phyloP scores from a whole-genome alignment of 192 early-diverging fungal genomes.

The Entomortierella chlamydospora region DNA sequence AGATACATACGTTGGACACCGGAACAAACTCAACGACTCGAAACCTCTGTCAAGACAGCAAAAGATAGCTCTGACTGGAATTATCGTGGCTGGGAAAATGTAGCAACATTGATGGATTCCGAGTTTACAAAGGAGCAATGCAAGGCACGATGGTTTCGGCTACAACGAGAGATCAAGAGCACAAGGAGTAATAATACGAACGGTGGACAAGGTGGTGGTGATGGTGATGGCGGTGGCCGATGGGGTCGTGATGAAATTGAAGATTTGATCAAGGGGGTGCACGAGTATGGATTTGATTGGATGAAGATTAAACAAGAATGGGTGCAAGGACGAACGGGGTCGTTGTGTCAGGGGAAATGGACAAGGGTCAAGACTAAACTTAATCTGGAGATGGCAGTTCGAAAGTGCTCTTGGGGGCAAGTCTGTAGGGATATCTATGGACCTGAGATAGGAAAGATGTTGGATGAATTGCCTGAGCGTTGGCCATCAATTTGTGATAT shows the following conservation, averaged over 20 bases:
- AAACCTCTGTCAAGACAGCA: conserved; percentile 7
- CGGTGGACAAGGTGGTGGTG: too few species aligned
- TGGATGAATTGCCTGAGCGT: not conserved
- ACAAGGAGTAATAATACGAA: not conserved
- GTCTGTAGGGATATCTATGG: not conserved
- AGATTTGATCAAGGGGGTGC: conserved; percentile 7
- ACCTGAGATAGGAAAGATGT: not conserved
- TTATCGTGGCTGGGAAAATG: conserved; percentile 6
- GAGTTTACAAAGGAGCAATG: conserved; percentile 24
- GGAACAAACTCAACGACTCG: conserved; percentile 8
- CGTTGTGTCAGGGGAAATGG: conserved; percentile 38
- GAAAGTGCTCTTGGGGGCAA: conserved; percentile 5
- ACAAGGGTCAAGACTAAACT: conserved; percentile 1
- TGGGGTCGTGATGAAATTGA: conserved; percentile 23
- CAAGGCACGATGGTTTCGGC: conserved; percentile 23
- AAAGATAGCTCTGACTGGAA: not conserved
- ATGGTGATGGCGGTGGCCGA: too few species aligned
- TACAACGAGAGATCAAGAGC: not conserved
- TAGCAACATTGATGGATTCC: conserved; percentile 3
- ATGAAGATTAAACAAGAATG: conserved; percentile 8
- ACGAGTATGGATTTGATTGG: conserved; percentile 7
- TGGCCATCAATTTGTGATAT: conserved; percentile 9
- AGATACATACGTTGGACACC: conserved; percentile 5
- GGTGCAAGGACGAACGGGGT: conserved; percentile 22
- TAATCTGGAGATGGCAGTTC: conserved; percentile 10